Evolutionary conservation across 2,329 filamentous ascomycete genomes (phyloP), one percentile per base, ranked within the genome.

Genomic region (Talaromyces sp.): DNA sequence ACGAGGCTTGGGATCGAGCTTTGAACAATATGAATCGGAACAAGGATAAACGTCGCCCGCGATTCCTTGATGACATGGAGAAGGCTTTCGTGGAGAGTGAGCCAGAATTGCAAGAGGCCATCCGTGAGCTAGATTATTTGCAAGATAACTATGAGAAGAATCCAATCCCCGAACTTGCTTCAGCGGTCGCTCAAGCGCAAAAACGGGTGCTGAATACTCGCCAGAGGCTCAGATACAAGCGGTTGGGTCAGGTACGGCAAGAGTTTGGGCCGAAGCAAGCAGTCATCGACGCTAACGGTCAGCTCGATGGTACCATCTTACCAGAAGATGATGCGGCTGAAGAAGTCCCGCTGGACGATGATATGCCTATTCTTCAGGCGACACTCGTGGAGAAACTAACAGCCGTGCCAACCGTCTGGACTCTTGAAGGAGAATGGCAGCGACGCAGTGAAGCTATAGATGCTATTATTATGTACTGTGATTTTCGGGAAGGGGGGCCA

Each of bases 241-340:
- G 45, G 31, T 53, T 51, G 17, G 60, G 61, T 21, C 25, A 60
- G 33, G 48, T 63, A 3, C 45, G 45, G 1, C 39, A 41, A 43
- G 51, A 62, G 21, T 65, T 65, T 53, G 56, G 54, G 54, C 3
- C 25, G 39, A 59, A 65, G 50, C 60, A 65, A 50, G 63, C 58
- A 1, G 56, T 66, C 5, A 60, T 64, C 37, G 45, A 64, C 46
- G 63, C 63, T 58, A 45, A 63, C 41, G 39, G 19, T 33, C 55
- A 64, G 50, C 45, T 63, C 13, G 57, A 57, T 28, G 56, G 56
- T 36, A 33, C 10, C 11, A 56, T 56, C 13, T 39, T 63, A 8
- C 50, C 43, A 36, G 43, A 64, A 15, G 48, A 65, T 21, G 13
- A 41, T 33, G 33, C 37, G 8, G 31, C 35, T 3, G 46, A 64